phyloP scores from a whole-genome alignment of 2,329 filamentous ascomycete species.

The Beauveria sp. region DNA sequence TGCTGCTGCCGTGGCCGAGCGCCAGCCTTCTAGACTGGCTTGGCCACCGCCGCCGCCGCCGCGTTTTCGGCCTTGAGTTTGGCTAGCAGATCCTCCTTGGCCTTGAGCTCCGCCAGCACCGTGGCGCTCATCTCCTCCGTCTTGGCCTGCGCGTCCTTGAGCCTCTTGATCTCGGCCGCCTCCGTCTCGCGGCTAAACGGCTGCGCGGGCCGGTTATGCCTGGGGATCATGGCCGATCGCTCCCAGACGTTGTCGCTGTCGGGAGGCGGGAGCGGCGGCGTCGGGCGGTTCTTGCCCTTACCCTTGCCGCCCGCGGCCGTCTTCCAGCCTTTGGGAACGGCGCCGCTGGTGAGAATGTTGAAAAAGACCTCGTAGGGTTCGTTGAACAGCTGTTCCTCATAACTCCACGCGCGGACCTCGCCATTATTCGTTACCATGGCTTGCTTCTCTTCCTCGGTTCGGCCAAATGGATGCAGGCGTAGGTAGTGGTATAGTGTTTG shows the following conservation, averaged over 20 bases:
- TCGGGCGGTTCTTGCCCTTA: constrained; percentile 35
- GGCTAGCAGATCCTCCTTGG: constrained; percentile 55
- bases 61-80: constrained; percentile 52
- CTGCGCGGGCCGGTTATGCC: constrained; percentile 56
- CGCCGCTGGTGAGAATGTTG: constrained; percentile 71
- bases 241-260: constrained; percentile 48
- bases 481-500: constrained; percentile 93
- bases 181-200: constrained; percentile 70
- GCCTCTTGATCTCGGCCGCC: constrained; percentile 51
- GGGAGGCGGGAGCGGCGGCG: constrained; percentile 28
- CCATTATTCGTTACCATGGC: constrained; percentile 49
- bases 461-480: constrained; percentile 82
- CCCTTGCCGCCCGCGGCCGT: constrained; percentile 38
- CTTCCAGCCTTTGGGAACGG: constrained; percentile 42
- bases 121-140: constrained; percentile 53
- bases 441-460: constrained; percentile 66
- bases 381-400: constrained; percentile 95
- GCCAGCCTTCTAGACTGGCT: constrained; percentile 21
- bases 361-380: constrained; percentile 92
- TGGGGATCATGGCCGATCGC: constrained; percentile 68
- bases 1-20: neutral
- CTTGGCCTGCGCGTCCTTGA: constrained; percentile 56
- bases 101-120: constrained; percentile 53
- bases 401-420: constrained; percentile 69
- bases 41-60: constrained; percentile 30